Evolutionary conservation across 2,329 filamentous ascomycete genomes (phyloP).

Genomic region (Botrytis deweyae): DNA sequence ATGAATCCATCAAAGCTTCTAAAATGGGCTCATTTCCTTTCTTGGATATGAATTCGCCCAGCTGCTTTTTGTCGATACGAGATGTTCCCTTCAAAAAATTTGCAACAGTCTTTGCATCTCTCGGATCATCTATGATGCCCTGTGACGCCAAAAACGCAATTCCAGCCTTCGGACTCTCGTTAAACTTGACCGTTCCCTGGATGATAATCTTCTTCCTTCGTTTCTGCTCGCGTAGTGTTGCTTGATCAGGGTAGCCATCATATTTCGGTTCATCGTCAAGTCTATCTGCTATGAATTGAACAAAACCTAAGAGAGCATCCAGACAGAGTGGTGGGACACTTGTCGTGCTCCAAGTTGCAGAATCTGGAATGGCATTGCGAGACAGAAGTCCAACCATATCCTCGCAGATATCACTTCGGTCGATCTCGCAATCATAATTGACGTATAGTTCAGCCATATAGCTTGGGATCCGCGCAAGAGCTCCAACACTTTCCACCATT

Average conservation of each 20-base stretch:
- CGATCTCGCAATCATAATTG: conserved; percentile 96
- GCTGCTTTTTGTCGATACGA: conserved; percentile 81
- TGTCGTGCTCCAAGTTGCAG: conserved; percentile 97
- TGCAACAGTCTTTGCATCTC: conserved; percentile 76
- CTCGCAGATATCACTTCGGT: conserved; percentile 88
- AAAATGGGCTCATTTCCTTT: conserved; percentile 83
- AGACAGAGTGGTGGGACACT: conserved; percentile 94
- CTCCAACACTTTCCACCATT: conserved; percentile 96
- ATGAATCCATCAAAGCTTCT: conserved; percentile 78
- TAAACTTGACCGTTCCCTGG: conserved; percentile 85
- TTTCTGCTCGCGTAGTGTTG: conserved; percentile 67
- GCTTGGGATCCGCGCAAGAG: conserved; percentile 85
- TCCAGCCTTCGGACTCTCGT: conserved; percentile 88
- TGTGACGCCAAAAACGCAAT: conserved; percentile 82
- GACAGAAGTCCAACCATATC: conserved; percentile 92
- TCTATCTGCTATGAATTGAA: conserved; percentile 88
- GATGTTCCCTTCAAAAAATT: conserved; percentile 84
- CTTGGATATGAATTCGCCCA: conserved; percentile 93
- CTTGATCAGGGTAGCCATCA: conserved; percentile 66
- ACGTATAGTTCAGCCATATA: conserved; percentile 96
- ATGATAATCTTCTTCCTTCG: conserved; percentile 85
- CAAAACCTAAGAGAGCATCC: conserved; percentile 84
- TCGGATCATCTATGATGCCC: conserved; percentile 76
- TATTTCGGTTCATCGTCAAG: conserved; percentile 66
- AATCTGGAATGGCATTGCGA: conserved; percentile 92